Percentiles rank a stretch among this genome's conserved stretches.
Conservation (phyloP, 192 early-diverging fungal genomes). For the Lobosporangium transversale region DNA sequence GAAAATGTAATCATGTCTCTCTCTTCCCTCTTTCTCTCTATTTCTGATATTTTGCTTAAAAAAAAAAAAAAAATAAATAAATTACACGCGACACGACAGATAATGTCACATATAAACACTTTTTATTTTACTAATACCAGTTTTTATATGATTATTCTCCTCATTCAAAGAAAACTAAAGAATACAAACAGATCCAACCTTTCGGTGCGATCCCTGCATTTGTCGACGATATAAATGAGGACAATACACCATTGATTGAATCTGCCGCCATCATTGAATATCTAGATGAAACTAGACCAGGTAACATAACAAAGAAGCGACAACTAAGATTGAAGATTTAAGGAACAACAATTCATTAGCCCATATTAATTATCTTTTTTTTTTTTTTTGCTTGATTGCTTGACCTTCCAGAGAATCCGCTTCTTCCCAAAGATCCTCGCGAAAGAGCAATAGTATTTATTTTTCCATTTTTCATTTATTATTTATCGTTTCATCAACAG, state of each 20-base stretch:
- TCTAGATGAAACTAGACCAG: conserved; percentile 82
- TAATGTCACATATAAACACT: too few species aligned
- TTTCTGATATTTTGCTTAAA: background rate
- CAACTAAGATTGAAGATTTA: too few species aligned
- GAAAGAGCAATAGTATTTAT: conserved; percentile 65
- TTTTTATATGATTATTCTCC: background rate
- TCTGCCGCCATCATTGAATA: conserved; percentile 89
- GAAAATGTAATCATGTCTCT: conserved; percentile 65
- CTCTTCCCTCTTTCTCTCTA: background rate
- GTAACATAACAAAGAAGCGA: conserved; percentile 35
- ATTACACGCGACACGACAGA: too few species aligned
- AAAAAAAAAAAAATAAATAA: too few species aligned
- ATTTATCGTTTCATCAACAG: background rate
- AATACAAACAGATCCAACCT: conserved; percentile 75
- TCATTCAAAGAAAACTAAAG: conserved; percentile 47
- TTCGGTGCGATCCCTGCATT: conserved; percentile 76
- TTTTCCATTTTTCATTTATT: background rate
- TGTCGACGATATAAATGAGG: too few species aligned
- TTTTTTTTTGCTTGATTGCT: too few species aligned
- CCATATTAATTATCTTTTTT: too few species aligned
- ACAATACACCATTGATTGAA: conserved; percentile 60
- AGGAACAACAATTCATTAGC: too few species aligned
- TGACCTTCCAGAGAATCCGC: too few species aligned
- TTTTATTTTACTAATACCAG: background rate
- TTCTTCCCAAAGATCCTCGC: conserved; percentile 78